Evolutionary conservation across 2,329 filamentous ascomycete genomes (phyloP).

Genomic region (Aspergillus caelatus): DNA sequence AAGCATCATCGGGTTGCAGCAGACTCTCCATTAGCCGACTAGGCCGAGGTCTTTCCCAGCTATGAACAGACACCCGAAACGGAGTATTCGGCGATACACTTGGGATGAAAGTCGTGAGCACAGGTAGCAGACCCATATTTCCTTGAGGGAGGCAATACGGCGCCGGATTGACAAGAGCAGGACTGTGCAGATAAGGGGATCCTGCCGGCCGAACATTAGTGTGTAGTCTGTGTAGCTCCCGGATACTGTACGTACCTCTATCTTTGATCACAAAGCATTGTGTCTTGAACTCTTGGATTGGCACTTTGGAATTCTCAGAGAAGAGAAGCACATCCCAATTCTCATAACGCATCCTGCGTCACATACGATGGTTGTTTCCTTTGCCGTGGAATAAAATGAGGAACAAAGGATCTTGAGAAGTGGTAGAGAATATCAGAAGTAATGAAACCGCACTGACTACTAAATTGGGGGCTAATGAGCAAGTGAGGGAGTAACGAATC

Average conservation of each 20-base stretch:
- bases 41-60: slow-evolving; percentile 66
- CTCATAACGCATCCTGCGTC: slow-evolving; percentile 72
- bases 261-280: slow-evolving; percentile 69
- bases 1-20: slow-evolving; percentile 58
- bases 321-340: slow-evolving; percentile 88
- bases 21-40: slow-evolving; percentile 61
- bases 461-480: slow-evolving; percentile 1
- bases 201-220: slow-evolving; percentile 42
- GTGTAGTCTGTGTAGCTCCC: slow-evolving; percentile 4
- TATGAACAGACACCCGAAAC: slow-evolving; percentile 76
- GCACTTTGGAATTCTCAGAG: slow-evolving; percentile 66
- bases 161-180: slow-evolving; percentile 38
- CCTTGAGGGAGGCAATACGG: slow-evolving; percentile 28
- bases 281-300: slow-evolving; percentile 81
- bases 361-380: slow-evolving; percentile 17
- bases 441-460: slow-evolving; percentile 16
- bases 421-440: slow-evolving; percentile 24
- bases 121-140: slow-evolving; percentile 55
- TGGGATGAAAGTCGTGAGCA: slow-evolving; percentile 72
- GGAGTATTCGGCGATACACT: slow-evolving; percentile 60
- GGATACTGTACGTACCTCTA: slow-evolving; percentile 38
- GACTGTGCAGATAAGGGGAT: slow-evolving; percentile 54
- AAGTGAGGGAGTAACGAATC: slow-evolving; percentile 6
- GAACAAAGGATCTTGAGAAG: slow-evolving; percentile 19
- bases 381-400: slow-evolving; percentile 39